phyloP scores from a whole-genome alignment of 2,329 filamentous ascomycete species.

The Ambrosiella beaveri region DNA sequence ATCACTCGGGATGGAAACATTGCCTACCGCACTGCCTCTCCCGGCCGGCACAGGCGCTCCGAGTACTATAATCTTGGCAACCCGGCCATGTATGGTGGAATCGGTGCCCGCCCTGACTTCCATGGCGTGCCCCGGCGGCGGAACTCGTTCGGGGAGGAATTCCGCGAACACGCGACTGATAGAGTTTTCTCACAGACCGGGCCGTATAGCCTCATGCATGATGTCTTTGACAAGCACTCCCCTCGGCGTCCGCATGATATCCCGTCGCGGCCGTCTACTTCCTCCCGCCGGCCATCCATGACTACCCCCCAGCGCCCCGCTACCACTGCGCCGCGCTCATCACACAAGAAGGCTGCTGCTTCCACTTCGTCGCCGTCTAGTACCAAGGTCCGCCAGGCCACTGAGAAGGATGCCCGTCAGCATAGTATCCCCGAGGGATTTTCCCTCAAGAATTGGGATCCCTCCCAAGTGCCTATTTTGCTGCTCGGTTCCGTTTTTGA shows the following conservation, averaged over 20 bases:
- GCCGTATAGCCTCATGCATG: conserved; percentile 9
- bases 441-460: conserved; percentile 97
- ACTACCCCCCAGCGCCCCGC: conserved; percentile 34
- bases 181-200: conserved; percentile 13
- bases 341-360: conserved; percentile 22
- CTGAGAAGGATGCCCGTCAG: conserved; percentile 39
- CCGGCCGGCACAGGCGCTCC: conserved; percentile 5
- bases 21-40: conserved; percentile 3
- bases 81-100: neutral
- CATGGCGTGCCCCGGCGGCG: conserved; percentile 4
- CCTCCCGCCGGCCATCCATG: conserved; percentile 31
- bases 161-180: conserved; percentile 12
- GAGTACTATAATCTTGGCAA: conserved; percentile 8
- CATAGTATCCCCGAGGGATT: conserved; percentile 76
- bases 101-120: neutral
- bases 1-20: conserved; percentile 10
- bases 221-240: conserved; percentile 6
- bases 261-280: conserved; percentile 23
- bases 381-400: conserved; percentile 25
- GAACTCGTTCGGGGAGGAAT: conserved; percentile 11
- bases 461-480: conserved; percentile 80
- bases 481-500: conserved; percentile 92
- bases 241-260: conserved; percentile 2
- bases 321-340: conserved; percentile 32
- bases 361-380: conserved; percentile 16